Conservation (phyloP, 1,284 basidiomycete genomes). For the Ganoderma leucocontextum region DNA sequence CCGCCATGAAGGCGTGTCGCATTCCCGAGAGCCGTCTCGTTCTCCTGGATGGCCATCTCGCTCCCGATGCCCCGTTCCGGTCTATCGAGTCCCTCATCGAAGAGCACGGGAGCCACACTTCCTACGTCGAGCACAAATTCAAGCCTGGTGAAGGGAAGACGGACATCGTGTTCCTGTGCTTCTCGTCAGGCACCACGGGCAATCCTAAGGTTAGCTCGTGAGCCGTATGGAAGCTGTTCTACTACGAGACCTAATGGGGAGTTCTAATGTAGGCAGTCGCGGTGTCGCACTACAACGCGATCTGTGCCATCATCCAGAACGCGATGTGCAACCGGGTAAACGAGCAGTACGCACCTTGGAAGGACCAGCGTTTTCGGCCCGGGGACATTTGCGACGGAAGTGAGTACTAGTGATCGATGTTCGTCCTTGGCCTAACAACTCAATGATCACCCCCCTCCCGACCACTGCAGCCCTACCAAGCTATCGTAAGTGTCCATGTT, state of each 20-base stretch:
- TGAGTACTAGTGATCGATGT: conserved; percentile 35
- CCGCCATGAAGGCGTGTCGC: not conserved
- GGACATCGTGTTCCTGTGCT: conserved; percentile 73
- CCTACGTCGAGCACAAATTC: conserved; percentile 49
- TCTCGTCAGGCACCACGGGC: conserved; percentile 86
- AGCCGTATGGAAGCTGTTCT: no score
- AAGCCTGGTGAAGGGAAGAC: conserved; percentile 64
- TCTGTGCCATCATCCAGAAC: conserved; percentile 71
- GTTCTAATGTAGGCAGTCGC: conserved; percentile 60
- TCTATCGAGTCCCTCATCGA: not conserved
- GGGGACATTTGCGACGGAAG: conserved; percentile 65
- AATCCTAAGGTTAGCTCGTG: conserved; percentile 69
- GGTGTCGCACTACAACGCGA: conserved; percentile 73
- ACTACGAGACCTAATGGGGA: not conserved
- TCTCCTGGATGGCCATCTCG: conserved; percentile 1
- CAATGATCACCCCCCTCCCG: no score
- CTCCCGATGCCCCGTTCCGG: not conserved
- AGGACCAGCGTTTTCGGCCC: conserved; percentile 50
- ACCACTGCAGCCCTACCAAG: conserved; percentile 33
- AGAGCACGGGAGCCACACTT: not conserved
- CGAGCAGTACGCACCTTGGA: conserved; percentile 44
- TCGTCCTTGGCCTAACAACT: no score
- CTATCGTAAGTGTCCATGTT: conserved; percentile 33
- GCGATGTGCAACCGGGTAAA: conserved; percentile 56
- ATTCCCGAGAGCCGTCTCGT: not conserved